phyloP scores from a whole-genome alignment of 2,329 filamentous ascomycete species.

The Diaporthe ampelina region DNA sequence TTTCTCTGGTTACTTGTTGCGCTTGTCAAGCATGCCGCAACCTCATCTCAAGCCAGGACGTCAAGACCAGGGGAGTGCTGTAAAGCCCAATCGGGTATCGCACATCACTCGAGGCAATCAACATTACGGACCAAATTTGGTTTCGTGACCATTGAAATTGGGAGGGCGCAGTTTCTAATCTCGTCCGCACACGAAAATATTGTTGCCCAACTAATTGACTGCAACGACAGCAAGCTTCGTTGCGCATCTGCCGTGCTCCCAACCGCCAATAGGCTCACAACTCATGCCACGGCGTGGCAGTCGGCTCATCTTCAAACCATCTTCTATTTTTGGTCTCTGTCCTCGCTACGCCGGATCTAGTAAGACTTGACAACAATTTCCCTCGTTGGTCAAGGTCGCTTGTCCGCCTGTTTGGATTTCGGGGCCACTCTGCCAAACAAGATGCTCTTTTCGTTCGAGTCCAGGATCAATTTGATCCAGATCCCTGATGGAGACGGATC shows the following conservation, averaged over 20 bases:
- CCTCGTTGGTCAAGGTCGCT: background rate
- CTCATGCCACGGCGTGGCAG: constrained; percentile 17
- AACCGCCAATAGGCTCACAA: constrained; percentile 21
- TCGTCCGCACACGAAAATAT: constrained; percentile 12
- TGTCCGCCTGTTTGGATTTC: background rate
- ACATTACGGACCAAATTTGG: constrained; percentile 15
- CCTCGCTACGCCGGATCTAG: constrained; percentile 9
- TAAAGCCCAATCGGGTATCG: constrained; percentile 1
- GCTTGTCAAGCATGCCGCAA: background rate
- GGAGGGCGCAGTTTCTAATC: constrained; percentile 25
- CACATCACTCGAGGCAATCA: background rate
- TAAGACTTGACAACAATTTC: constrained; percentile 13
- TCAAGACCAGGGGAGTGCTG: background rate
- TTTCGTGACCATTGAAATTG: background rate
- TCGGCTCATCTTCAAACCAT: constrained; percentile 27
- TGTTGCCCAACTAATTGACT: constrained; percentile 22
- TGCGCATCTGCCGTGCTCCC: constrained; percentile 17
- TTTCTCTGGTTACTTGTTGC: background rate
- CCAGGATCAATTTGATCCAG: background rate
- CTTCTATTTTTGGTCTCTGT: constrained; percentile 10
- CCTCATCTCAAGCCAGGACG: background rate
- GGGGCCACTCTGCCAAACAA: background rate
- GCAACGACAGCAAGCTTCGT: constrained; percentile 16
- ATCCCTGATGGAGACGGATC: constrained; percentile 10
- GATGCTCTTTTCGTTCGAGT: background rate